Base-by-base conservation (phyloP, 306 rosid genomes). In the Casuarina glauca region DNA sequence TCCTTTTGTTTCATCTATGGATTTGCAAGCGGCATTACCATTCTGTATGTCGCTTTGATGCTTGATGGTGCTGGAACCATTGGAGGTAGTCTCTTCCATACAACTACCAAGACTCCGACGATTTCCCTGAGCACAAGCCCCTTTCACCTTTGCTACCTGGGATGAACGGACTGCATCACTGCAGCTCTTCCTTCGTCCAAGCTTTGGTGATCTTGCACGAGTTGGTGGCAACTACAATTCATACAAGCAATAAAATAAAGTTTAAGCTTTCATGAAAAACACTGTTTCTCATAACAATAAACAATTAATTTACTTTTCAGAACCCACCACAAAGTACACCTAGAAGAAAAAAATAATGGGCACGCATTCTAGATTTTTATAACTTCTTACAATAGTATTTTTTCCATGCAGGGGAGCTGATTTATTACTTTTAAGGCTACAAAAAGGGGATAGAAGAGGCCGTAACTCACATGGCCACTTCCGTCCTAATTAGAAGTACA, bases 151-250 rank as follows among this genome's bases (percentile, higher is more conserved):
- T 73, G 61, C 75, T 76, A 77, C 83, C 43, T 74, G 84, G 62
- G 87, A 78, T 80, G 70, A 62, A 76, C 74, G 74, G 77, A 78
- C 80, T 4, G 87, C 76, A 70, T 86, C 86, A 50, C 66, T 80
- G 84, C 76, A 80, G 84, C 89, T 88, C 89, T 93, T 96, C 76
- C 90, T 89, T 72, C 97, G 85, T 72, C 99, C 98, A 76, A 96
- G 91, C 85, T 93, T 96, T 72, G 99, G 98, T 52, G 99, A 93
- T 86, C 89, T 96, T 51, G 97, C 97, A 55, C 99, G 98, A 43
- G 99, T 93, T 3, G 99, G 94, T 72, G 99, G 98, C 51, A 76
- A 88, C 98, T 96, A 88, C 43, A 72, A 87, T 51, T 8, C 43
- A 73, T 73, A 62, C 75, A 81, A 50, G 75, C 63, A 77, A 83